Evolutionary conservation across 331 rosid genomes (phyloP).

Genomic region (Acacia concinna): DNA sequence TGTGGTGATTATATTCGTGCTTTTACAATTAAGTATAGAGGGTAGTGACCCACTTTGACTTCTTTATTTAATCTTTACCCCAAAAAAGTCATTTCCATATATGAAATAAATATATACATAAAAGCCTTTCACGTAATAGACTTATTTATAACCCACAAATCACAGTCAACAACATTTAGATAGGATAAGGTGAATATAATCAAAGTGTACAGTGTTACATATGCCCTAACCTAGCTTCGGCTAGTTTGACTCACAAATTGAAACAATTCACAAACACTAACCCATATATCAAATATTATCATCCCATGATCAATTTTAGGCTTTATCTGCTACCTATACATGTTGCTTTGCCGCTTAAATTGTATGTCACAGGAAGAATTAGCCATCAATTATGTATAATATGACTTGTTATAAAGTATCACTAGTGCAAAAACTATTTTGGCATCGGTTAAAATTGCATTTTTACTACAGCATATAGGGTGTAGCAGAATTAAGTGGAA

Average conservation of each 20-base stretch:
- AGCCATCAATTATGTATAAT: too few species aligned
- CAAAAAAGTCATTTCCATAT: not conserved
- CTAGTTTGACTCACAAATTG: constrained; percentile 31
- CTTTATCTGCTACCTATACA: not conserved
- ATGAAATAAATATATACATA: not conserved
- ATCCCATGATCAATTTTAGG: constrained; percentile 21
- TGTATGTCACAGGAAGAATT: not conserved
- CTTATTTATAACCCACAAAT: constrained; percentile 9
- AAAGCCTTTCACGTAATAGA: not conserved
- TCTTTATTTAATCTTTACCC: not conserved
- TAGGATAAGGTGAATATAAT: constrained; percentile 16
- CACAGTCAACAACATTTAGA: constrained; percentile 25
- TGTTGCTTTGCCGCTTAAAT: not conserved
- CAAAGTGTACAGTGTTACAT: constrained; percentile 23
- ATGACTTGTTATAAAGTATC: too few species aligned
- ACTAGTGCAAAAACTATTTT: too few species aligned
- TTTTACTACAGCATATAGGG: too few species aligned
- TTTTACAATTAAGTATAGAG: not conserved
- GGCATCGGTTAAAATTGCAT: too few species aligned
- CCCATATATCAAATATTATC: not conserved
- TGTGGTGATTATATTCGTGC: not conserved
- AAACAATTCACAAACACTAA: not conserved
- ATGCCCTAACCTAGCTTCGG: constrained; percentile 36
- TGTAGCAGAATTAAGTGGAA: too few species aligned
- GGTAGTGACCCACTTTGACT: not conserved